Base-by-base conservation (phyloP, 176 grass and related monocot species). In the Triticum dicoccoides region DNA sequence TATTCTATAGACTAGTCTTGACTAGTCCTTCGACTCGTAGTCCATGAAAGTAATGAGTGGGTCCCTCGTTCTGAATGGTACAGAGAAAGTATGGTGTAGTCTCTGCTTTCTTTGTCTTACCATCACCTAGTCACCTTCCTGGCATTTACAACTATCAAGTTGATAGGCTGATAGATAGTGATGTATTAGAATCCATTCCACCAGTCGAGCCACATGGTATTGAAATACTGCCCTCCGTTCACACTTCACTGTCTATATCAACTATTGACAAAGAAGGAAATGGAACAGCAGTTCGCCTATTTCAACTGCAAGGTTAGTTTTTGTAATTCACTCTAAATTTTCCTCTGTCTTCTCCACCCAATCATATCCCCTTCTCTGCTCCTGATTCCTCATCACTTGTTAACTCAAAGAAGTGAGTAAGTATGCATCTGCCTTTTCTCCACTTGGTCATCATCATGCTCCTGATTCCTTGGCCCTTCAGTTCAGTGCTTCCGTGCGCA, bases 1-100 rank as follows among this genome's bases (percentile, higher is more conserved):
- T 42, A 9, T 0, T 39, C 1, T 41, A 41, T 41, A 41, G 38
- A 42, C 41, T 42, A 44, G 3, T 44, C 9, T 44, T 44, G 41
- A 44, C 41, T 44, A 44, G 41, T 44, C 41, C 41, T 44, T 44
- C 2, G 0, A 44, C 10, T 44, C 41, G 10, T 44, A 44, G 3
- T 44, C 41, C 41, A 44, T 44, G 41, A 0, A 44, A 44, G 41
- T 47, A 47, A 47, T 47, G 44, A 13, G 49, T 71, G 37, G 21
- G 29, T 88, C 21, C 70, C 70, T 83, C 21, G 49, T 14, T 25
- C 37, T 61, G 37, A 88, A 83, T 63, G 25, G 63, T 77, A 67
- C 45, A 49, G 47, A 49, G 13, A 13, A 47, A 47, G 45, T 49
- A 49, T 49, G 3, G 4, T 49, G 4, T 49, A 13, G 45, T 49